Percentiles rank a stretch among this genome's conserved stretches.
These are phyloP conservation scores for Pyrenula aspistea DNA, from an alignment of 495 filamentous ascomycete genomes.

Conservation along the genomic window DNA sequence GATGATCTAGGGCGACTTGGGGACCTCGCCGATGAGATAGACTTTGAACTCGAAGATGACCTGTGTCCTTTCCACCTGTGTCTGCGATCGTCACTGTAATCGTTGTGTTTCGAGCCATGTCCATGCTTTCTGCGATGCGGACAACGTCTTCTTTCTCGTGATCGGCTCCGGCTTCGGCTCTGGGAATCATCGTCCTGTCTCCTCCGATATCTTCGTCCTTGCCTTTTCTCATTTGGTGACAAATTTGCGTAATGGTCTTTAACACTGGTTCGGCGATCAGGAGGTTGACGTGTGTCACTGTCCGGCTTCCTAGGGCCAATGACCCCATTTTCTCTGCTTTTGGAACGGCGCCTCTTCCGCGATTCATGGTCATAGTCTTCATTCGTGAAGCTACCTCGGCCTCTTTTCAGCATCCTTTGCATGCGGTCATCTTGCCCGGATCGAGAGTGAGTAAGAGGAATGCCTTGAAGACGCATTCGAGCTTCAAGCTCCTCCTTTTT, in stretches of 20 bases:
- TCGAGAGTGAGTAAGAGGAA: not conserved
- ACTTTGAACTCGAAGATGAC: not conserved
- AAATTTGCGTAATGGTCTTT: not conserved
- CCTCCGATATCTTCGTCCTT: not conserved
- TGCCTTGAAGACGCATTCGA: constrained; percentile 25
- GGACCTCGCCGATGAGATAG: not conserved
- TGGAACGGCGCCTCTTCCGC: constrained; percentile 13
- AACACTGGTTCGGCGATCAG: not conserved
- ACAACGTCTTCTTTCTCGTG: not conserved
- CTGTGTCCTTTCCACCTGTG: constrained; percentile 1
- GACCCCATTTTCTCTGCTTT: not conserved
- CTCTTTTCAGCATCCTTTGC: not conserved
- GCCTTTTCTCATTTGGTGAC: not conserved
- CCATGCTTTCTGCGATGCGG: not conserved
- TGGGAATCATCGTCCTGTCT: constrained; percentile 3
- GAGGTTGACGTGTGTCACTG: not conserved
- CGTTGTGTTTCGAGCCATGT: not conserved
- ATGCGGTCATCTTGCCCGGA: not conserved
- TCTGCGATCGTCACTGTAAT: not conserved
- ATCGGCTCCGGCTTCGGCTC: constrained; percentile 4
- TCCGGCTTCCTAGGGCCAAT: not conserved
- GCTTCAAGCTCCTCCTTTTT: constrained; percentile 66
- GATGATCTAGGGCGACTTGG: too few species aligned
- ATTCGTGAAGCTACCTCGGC: not conserved
- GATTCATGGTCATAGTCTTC: not conserved